These are phyloP conservation scores for Galerina sulciceps DNA, from an alignment of 768 basidiomycete genomes.

Conservation along the genomic window DNA sequence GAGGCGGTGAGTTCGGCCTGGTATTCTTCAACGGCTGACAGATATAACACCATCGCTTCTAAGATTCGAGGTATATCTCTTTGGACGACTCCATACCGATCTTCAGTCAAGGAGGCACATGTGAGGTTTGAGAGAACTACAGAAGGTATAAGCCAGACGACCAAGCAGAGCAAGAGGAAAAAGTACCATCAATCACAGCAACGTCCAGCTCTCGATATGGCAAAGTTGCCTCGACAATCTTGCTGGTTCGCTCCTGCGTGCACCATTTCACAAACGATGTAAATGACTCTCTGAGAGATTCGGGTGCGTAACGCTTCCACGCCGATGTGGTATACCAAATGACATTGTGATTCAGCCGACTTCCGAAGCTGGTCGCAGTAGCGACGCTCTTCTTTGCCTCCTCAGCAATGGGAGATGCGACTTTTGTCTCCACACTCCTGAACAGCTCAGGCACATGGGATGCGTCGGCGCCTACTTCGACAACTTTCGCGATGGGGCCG, in stretches of 20 bases:
- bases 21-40: conserved; percentile 69
- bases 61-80: conserved; percentile 82
- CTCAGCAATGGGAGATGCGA: conserved; percentile 21
- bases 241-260: conserved; percentile 55
- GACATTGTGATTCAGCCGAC: conserved; percentile 7
- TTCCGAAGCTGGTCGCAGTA: conserved; percentile 11
- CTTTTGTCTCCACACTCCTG: conserved; percentile 24
- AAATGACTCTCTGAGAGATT: conserved; percentile 26
- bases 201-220: conserved; percentile 68
- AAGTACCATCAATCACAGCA: conserved; percentile 61
- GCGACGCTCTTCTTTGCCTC: conserved; percentile 25
- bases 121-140: conserved; percentile 70
- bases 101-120: conserved; percentile 77
- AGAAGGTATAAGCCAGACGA: neutral
- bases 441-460: conserved; percentile 42
- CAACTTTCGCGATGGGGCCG: conserved; percentile 54
- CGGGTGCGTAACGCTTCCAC: conserved; percentile 33
- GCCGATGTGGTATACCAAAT: neutral
- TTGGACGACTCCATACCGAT: conserved; percentile 83
- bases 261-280: conserved; percentile 52
- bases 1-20: conserved; percentile 53
- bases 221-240: conserved; percentile 55
- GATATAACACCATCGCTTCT: conserved; percentile 73
- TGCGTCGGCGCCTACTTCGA: conserved; percentile 49
- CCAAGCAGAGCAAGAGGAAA: neutral